Evolutionary conservation across 1,284 basidiomycete genomes (phyloP).

Genomic region (Cerrena zonata): DNA sequence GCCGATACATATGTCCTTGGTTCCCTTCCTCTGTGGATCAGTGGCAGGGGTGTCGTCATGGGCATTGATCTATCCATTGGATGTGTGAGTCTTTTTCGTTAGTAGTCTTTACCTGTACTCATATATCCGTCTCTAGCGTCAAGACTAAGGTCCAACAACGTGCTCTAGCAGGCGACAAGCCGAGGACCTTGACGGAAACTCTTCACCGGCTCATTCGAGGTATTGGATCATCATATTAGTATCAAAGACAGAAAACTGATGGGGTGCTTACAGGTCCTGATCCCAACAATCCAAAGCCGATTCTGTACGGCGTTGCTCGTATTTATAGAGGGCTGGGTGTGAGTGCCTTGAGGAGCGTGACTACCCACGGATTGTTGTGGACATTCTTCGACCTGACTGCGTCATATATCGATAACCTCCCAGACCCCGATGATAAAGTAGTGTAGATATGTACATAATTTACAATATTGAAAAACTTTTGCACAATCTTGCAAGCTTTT

Average conservation of each 20-base stretch:
- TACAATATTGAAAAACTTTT: neutral
- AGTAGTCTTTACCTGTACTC: neutral
- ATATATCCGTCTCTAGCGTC: slow-evolving; percentile 52
- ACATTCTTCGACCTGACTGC: slow-evolving; percentile 76
- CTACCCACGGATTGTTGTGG: slow-evolving; percentile 79
- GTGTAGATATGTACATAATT: slow-evolving; percentile 11
- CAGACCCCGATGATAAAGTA: slow-evolving; percentile 20
- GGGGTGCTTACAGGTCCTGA: slow-evolving; percentile 70
- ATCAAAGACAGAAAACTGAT: no score
- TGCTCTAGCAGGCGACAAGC: slow-evolving; percentile 69
- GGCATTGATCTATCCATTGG: slow-evolving; percentile 79
- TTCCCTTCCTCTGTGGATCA: slow-evolving; percentile 83
- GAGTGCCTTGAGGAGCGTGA: slow-evolving; percentile 75
- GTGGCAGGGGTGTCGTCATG: slow-evolving; percentile 78
- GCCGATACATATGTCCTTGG: slow-evolving; percentile 67
- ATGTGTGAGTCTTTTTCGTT: slow-evolving; percentile 53
- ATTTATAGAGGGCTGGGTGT: slow-evolving; percentile 84
- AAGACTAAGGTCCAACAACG: slow-evolving; percentile 92
- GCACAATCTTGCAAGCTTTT: no score
- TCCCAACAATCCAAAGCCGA: slow-evolving; percentile 62
- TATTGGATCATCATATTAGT: no score
- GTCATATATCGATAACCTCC: slow-evolving; percentile 68
- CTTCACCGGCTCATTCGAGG: slow-evolving; percentile 72
- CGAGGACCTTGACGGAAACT: slow-evolving; percentile 67
- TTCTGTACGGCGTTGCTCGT: slow-evolving; percentile 63